Conservation (phyloP, 164 flowering plant species). For the Vitis vinifera region ASM3070453v1 NC_081820.1:26718501-26719000, state of each 20-base stretch:
- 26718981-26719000: conserved; percentile 81
- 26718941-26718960: conserved; percentile 74
- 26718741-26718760: conserved; percentile 84
- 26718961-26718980: conserved; percentile 59
- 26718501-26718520: too few relatives aligned
- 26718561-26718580: too few relatives aligned
- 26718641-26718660: too few relatives aligned
- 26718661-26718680: not conserved
- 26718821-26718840: conserved; percentile 81
- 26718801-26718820: conserved; percentile 69
- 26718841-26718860: conserved; percentile 77
- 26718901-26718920: conserved; percentile 56
- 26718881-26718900: conserved; percentile 71
- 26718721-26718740: conserved; percentile 75
- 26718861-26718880: conserved; percentile 72
- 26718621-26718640: too few relatives aligned
- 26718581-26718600: too few relatives aligned
- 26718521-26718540: too few relatives aligned
- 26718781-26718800: conserved; percentile 78
- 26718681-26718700: not conserved
- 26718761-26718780: conserved; percentile 80
- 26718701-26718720: not conserved
- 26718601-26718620: too few relatives aligned
- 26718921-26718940: conserved; percentile 89
- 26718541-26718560: too few relatives aligned